phyloP scores from a whole-genome alignment of 345 rosid species.

The Eucalyptus microcorys region DNA sequence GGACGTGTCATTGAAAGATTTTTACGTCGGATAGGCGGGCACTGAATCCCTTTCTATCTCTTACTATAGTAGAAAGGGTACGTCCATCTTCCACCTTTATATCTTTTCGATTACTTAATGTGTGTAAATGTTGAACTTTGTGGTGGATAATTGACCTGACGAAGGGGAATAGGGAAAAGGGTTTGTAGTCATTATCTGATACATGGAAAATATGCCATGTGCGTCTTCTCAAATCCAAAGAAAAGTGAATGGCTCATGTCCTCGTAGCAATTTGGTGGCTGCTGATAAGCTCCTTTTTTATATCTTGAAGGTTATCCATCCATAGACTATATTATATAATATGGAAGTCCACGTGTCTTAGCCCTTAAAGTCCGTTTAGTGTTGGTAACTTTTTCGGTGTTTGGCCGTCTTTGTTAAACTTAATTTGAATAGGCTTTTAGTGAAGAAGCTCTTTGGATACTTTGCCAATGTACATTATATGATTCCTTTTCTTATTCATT shows the following conservation, averaged over 20 bases:
- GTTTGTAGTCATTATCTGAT: not conserved
- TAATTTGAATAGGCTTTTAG: not conserved
- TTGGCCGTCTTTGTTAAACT: not conserved
- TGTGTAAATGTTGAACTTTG: not conserved
- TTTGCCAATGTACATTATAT: not conserved
- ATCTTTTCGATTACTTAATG: not conserved
- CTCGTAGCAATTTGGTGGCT: not conserved
- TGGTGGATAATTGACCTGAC: not conserved
- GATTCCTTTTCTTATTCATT: not conserved
- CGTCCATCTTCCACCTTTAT: not conserved
- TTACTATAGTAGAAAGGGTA: not conserved
- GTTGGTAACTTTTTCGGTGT: not conserved
- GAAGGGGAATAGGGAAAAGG: not conserved
- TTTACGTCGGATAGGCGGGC: not conserved
- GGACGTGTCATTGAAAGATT: not conserved
- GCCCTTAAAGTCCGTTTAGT: not conserved
- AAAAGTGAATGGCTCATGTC: not conserved
- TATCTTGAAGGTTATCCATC: not conserved
- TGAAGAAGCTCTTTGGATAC: not conserved
- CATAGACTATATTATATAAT: not conserved
- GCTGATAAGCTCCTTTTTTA: not conserved
- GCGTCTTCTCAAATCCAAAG: not conserved
- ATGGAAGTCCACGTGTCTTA: not conserved
- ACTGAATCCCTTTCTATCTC: not conserved
- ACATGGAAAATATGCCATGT: not conserved